phyloP scores from a whole-genome alignment of 352 stramenopile genomes.

The Elongisporangium anandrum region DNA sequence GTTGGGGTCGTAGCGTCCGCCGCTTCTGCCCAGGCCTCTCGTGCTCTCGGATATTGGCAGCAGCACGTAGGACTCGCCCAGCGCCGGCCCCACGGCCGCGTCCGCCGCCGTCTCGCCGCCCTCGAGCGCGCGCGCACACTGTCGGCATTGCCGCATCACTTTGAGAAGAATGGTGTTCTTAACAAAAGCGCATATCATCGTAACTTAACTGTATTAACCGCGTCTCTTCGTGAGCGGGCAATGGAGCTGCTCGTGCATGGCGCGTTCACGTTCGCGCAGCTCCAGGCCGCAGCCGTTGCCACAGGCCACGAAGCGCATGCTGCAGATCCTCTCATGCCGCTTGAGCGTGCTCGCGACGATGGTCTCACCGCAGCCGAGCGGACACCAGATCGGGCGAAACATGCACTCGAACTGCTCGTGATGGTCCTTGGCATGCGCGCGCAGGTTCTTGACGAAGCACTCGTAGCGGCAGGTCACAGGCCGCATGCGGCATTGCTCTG shows the following conservation, averaged over 20 bases:
- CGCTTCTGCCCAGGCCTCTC: slow-evolving; percentile 6
- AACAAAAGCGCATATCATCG: slow-evolving; percentile 1
- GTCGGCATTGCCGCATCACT: slow-evolving; percentile 19
- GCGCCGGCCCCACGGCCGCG: slow-evolving; percentile 9
- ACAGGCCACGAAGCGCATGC: slow-evolving; percentile 61
- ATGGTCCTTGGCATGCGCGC: slow-evolving; percentile 46
- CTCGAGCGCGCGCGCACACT: slow-evolving; percentile 25
- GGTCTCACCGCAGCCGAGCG: slow-evolving; percentile 51
- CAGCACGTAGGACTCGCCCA: slow-evolving; percentile 76
- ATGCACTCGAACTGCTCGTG: slow-evolving; percentile 65
- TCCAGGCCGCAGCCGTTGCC: slow-evolving; percentile 51
- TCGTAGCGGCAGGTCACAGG: slow-evolving; percentile 42
- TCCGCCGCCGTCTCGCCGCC: neutral
- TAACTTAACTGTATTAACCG: slow-evolving; percentile 1
- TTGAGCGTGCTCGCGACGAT: slow-evolving; percentile 46
- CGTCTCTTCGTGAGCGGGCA: slow-evolving; percentile 10
- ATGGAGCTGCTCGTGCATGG: slow-evolving; percentile 45
- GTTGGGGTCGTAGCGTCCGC: slow-evolving; percentile 7
- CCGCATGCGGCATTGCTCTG: slow-evolving; percentile 53
- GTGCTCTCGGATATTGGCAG: slow-evolving; percentile 28
- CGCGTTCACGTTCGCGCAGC: slow-evolving; percentile 47
- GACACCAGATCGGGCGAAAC: slow-evolving; percentile 58
- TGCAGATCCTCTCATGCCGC: slow-evolving; percentile 46
- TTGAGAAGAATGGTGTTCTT: neutral
- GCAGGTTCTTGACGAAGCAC: slow-evolving; percentile 41